Base-by-base conservation (phyloP, 371 early-diverging fungal species). In the Syncephalastrum racemosum region DNA sequence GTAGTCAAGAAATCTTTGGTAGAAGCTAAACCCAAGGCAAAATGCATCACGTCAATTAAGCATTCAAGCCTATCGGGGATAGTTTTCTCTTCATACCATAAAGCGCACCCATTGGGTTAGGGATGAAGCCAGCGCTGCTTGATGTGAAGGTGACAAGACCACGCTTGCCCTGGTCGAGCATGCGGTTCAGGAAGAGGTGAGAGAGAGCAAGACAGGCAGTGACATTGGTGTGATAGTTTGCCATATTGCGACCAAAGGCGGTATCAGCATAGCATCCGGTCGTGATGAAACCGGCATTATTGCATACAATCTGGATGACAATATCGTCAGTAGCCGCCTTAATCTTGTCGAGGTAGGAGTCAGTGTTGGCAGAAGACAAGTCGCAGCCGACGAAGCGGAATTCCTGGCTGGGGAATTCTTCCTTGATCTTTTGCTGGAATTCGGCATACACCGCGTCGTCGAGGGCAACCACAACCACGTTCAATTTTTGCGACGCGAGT, bases 271-370 rank as follows among this genome's bases (percentile, higher is more conserved):
- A 84, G 45, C 80, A 67, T 22, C 84, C 84, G 10, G 81, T 74
- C 10, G 75, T 74, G 60, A 85, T 83, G 67, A 75, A 85, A 36
- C 85, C 86, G 50, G 86, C 86, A 63, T 85, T 85, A 69, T 83
- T 84, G 66, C 84, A 85, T 59, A 85, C 47, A 40, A 85, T 76
- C 56, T 75, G 70, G 15, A 85, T 67, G 53, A 69, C 70, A 58
- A 83, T 72, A 50, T 77, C 82, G 12, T 58, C 18, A 4, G 82
- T 82, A 16, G 63, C 64, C 53, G 79, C 51, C 48, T 69, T 70
- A 54, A 85, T 58, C 47, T 62, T 58, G 22, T 63, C 60, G 68
- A 85, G 66, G 60, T 78, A 83, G 12, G 45, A 53, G 22, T 70
- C 58, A 8, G 71, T 73, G 12, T 69, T 46, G 12, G 73, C 59